These are phyloP conservation scores for Alloascoidea hylecoeti DNA, from an alignment of 805 yeast species.

Conservation along the genomic window DNA sequence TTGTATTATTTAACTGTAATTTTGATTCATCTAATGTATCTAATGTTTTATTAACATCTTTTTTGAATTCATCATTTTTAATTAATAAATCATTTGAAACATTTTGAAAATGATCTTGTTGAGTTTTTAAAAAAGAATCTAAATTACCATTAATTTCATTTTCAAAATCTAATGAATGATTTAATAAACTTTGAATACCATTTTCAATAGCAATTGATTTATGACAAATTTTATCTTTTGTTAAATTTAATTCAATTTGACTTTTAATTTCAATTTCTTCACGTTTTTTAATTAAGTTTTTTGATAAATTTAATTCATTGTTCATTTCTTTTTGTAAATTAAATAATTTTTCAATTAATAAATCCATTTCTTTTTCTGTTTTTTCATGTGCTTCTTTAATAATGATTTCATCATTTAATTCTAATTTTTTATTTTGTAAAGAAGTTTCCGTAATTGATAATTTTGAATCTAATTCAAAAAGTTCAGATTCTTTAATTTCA, in stretches of 20 bases:
- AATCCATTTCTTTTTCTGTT: not conserved
- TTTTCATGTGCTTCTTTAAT: not conserved
- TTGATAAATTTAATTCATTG: not conserved
- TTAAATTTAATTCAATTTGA: not conserved
- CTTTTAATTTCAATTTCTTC: not conserved
- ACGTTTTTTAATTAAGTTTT: not conserved
- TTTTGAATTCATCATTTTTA: not conserved
- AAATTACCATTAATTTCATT: not conserved
- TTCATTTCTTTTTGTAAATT: not conserved
- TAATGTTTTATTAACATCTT: not conserved
- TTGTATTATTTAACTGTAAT: not conserved
- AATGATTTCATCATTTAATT: not conserved
- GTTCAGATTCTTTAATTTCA: not conserved
- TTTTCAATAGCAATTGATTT: not conserved
- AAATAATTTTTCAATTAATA: not conserved
- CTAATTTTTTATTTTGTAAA: not conserved
- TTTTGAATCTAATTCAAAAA: not conserved
- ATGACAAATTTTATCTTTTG: not conserved
- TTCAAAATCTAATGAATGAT: not conserved
- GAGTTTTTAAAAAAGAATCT: not conserved
- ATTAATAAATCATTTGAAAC: not conserved
- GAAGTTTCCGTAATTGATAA: not conserved
- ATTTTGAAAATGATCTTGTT: not conserved
- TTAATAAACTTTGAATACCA: not conserved
- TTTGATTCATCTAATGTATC: not conserved